phyloP scores from a whole-genome alignment of 2,329 filamentous ascomycete species.

The Ophiostoma tasmaniense region DNA sequence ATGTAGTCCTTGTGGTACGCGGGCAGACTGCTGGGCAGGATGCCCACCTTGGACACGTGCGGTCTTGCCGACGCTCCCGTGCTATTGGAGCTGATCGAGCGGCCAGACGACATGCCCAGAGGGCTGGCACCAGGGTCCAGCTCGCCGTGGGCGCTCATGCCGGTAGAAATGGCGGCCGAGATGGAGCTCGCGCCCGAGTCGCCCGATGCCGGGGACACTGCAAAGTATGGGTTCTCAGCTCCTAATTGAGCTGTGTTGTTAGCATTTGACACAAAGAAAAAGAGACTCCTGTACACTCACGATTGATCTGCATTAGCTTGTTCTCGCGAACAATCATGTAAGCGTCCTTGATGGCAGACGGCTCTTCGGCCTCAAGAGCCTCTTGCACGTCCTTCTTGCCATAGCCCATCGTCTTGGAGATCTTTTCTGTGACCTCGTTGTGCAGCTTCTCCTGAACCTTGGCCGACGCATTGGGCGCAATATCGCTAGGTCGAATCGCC shows the following conservation, averaged over 20 bases:
- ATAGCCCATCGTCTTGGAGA: constrained; percentile 97
- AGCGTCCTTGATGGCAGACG: constrained; percentile 96
- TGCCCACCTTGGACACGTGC: constrained; percentile 77
- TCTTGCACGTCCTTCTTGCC: constrained; percentile 91
- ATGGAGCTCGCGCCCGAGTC: constrained; percentile 38
- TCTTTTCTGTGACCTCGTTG: constrained; percentile 85
- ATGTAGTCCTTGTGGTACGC: constrained; percentile 88
- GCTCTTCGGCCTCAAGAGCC: constrained; percentile 81
- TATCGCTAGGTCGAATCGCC: constrained; percentile 73
- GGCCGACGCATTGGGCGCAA: constrained; percentile 69
- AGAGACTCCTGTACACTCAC: constrained; percentile 46
- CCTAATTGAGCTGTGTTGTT: constrained; percentile 34
- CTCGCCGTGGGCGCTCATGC: constrained; percentile 30
- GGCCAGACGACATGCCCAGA: constrained; percentile 46
- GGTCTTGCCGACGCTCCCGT: constrained; percentile 42
- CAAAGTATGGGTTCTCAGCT: constrained; percentile 35
- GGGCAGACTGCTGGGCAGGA: constrained; percentile 83
- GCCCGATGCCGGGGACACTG: constrained; percentile 34
- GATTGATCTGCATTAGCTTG: constrained; percentile 90
- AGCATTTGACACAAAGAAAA: neutral
- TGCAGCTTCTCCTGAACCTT: constrained; percentile 84
- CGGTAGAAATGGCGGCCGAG: constrained; percentile 47
- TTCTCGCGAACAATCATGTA: constrained; percentile 98
- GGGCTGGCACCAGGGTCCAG: constrained; percentile 38
- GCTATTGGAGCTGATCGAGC: constrained; percentile 44